Evolutionary conservation across 2,329 filamentous ascomycete species (phyloP).

Genomic region (Colletotrichum higginsianum): DNA sequence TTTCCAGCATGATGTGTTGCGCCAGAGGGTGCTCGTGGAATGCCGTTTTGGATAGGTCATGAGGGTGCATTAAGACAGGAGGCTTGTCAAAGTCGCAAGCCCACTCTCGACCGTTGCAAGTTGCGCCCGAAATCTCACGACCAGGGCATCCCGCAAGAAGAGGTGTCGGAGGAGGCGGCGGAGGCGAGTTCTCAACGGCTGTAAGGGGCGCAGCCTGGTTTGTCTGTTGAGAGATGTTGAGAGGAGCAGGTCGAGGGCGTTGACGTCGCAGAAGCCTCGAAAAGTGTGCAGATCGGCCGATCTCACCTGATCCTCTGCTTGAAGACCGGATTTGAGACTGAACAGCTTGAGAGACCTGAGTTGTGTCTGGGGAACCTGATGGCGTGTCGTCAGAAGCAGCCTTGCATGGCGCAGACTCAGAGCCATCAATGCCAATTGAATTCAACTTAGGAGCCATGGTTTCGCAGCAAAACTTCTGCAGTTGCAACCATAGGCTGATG

Average conservation of each 20-base stretch:
- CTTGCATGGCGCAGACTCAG: not conserved
- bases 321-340: not conserved
- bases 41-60: slow-evolving; percentile 52
- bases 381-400: not conserved
- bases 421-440: not conserved
- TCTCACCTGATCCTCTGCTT: not conserved
- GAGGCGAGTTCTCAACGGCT: not conserved
- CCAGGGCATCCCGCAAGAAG: slow-evolving; percentile 56
- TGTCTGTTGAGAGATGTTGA: not conserved
- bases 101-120: slow-evolving; percentile 55
- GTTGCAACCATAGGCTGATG: too few species aligned
- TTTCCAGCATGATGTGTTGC: slow-evolving; percentile 39
- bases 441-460: not conserved
- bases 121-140: slow-evolving; percentile 55
- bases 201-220: slow-evolving; percentile 3
- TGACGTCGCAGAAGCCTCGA: slow-evolving; percentile 20
- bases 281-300: slow-evolving; percentile 7
- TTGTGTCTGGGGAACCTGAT: not conserved
- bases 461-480: too few species aligned
- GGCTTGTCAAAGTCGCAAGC: slow-evolving; percentile 50
- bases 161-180: slow-evolving; percentile 56
- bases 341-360: not conserved
- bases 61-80: slow-evolving; percentile 52
- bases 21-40: slow-evolving; percentile 57
- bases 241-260: slow-evolving; percentile 9